Percentiles rank a stretch among this genome's conserved stretches.
phyloP scores from a whole-genome alignment of 139 green algal species.

The Nannochloris sp. region DNA sequence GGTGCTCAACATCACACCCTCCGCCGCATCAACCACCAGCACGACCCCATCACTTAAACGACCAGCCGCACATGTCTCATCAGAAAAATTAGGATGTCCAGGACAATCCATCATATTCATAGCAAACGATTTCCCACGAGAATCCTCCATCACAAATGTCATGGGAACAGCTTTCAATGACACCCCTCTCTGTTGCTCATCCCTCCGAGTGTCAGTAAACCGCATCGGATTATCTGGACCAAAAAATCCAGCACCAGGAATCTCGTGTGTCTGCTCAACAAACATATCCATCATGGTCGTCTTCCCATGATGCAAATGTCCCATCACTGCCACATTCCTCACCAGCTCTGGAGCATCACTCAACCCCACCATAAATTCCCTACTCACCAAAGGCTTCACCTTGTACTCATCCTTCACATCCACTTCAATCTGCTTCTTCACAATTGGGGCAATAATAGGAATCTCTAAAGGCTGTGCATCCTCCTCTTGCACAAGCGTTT shows the following conservation, averaged over 20 bases:
- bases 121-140: constrained; percentile 76
- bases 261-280: constrained; percentile 84
- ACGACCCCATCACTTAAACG: constrained; percentile 75
- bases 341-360: constrained; percentile 71
- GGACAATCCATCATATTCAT: constrained; percentile 79
- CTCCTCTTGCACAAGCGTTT: constrained; percentile 95
- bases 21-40: constrained; percentile 89
- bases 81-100: constrained; percentile 95
- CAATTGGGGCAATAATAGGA: constrained; percentile 89
- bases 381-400: constrained; percentile 40
- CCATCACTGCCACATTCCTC: constrained; percentile 82
- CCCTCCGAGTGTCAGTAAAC: constrained; percentile 92
- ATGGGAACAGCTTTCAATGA: constrained; percentile 92
- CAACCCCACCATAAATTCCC: constrained; percentile 68
- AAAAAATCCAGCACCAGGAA: constrained; percentile 30
- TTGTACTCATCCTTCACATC: constrained; percentile 35
- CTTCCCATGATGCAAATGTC: constrained; percentile 97
- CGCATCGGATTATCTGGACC: constrained; percentile 40
- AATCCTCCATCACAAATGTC: constrained; percentile 74
- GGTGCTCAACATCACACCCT: constrained; percentile 89
- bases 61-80: constrained; percentile 83
- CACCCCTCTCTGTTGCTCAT: constrained; percentile 88
- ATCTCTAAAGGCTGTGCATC: constrained; percentile 94
- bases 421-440: constrained; percentile 54
- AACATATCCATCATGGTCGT: constrained; percentile 96